Evolutionary conservation across 768 basidiomycete species (phyloP).

Genomic region (Amanita pallidorosea): DNA sequence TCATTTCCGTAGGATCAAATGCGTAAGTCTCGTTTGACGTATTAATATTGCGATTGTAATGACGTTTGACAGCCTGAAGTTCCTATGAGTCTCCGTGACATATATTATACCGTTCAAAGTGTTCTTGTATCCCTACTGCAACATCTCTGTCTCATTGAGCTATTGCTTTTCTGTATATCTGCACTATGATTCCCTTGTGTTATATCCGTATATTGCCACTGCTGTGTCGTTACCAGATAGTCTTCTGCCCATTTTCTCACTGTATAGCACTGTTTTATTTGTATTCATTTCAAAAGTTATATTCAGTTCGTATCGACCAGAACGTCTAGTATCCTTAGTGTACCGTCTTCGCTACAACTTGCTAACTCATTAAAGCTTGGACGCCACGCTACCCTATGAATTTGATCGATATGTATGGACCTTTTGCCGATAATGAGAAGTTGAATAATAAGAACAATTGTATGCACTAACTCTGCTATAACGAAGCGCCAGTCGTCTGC

Average conservation of each 20-base stretch:
- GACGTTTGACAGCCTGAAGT: conserved; percentile 65
- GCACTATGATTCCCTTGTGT: conserved; percentile 46
- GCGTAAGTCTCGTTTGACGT: conserved; percentile 39
- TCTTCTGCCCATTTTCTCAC: conserved; percentile 33
- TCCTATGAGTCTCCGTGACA: conserved; percentile 81
- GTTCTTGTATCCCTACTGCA: conserved; percentile 80
- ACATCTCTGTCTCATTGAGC: conserved; percentile 24
- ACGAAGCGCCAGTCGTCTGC: background rate
- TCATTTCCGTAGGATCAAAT: conserved; percentile 59
- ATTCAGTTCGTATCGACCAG: conserved; percentile 39
- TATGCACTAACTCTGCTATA: background rate
- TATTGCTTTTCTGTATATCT: conserved; percentile 32
- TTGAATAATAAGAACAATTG: conserved; percentile 1
- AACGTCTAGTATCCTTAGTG: conserved; percentile 67
- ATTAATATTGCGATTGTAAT: conserved; percentile 6
- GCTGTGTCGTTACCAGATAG: conserved; percentile 56
- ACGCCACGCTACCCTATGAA: conserved; percentile 78
- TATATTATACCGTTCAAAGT: conserved; percentile 51
- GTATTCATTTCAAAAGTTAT: conserved; percentile 28
- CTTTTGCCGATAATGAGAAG: conserved; percentile 26
- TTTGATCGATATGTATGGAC: conserved; percentile 62
- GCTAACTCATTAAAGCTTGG: conserved; percentile 53
- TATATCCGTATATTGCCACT: conserved; percentile 61
- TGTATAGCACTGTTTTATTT: conserved; percentile 54
- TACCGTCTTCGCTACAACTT: conserved; percentile 89